A percentile compares a stretch with the other conserved stretches of the same genome.
phyloP scores from a whole-genome alignment of 441 rosid genomes.

The Dalechampia spathulata region DNA sequence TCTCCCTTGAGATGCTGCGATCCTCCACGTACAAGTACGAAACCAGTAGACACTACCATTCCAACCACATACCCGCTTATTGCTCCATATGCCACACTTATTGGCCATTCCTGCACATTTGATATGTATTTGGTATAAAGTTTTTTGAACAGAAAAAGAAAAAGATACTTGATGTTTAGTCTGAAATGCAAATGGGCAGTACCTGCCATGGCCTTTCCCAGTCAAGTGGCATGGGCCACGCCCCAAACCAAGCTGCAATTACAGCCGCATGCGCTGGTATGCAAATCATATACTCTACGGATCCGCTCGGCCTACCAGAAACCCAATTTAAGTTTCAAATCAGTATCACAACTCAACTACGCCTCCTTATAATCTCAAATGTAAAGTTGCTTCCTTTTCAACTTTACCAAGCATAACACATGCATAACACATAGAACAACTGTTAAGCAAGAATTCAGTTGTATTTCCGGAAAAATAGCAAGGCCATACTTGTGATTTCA shows the following conservation, averaged over 20 bases:
- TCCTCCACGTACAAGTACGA: constrained; percentile 22
- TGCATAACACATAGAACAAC: no score
- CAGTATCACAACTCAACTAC: neutral
- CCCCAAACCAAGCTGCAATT: constrained; percentile 93
- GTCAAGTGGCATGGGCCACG: constrained; percentile 99
- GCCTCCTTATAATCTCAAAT: neutral
- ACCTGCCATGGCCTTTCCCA: constrained; percentile 99
- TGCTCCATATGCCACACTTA: constrained; percentile 78
- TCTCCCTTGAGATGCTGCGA: constrained; percentile 30
- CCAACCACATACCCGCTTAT: constrained; percentile 50
- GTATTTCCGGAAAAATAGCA: no score
- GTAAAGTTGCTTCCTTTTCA: neutral
- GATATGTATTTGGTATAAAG: no score
- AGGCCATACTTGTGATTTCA: no score
- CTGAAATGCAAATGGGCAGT: constrained; percentile 2
- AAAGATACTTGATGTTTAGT: no score
- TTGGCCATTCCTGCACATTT: constrained; percentile 69
- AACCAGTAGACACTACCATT: constrained; percentile 35
- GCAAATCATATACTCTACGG: constrained; percentile 51
- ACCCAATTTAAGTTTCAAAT: constrained; percentile 19
- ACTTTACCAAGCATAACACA: neutral
- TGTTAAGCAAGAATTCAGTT: no score
- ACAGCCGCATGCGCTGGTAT: constrained; percentile 74
- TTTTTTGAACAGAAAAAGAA: no score
- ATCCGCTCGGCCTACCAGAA: constrained; percentile 32